Evolutionary conservation across 257 asterid genomes (phyloP).

Genomic region (Scutellaria baicalensis): DNA sequence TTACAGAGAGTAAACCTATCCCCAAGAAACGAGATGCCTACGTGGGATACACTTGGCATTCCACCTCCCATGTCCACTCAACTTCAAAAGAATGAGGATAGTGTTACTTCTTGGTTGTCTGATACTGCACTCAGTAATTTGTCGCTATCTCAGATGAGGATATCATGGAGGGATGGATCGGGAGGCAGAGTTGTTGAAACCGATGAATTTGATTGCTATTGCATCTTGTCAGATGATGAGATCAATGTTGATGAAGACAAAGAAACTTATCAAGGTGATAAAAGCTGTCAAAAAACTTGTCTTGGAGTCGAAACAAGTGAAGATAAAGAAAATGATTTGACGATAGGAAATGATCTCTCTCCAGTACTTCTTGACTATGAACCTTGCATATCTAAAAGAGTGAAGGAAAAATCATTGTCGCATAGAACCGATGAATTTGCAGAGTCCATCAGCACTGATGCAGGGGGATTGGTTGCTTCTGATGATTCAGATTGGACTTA

Average conservation of each 20-base stretch:
- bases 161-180: constrained; percentile 72
- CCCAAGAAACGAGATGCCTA: constrained; percentile 16
- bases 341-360: constrained; percentile 19
- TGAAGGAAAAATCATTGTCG: constrained; percentile 18
- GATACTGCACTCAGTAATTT: constrained; percentile 39
- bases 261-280: background rate
- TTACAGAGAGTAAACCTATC: constrained; percentile 26
- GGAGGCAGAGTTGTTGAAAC: constrained; percentile 20
- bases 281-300: constrained; percentile 6
- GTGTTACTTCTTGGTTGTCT: constrained; percentile 48
- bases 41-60: constrained; percentile 27
- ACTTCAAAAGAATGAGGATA: constrained; percentile 13
- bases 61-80: constrained; percentile 10
- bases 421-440: constrained; percentile 26
- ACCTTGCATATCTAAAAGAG: constrained; percentile 25
- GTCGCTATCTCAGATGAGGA: constrained; percentile 47
- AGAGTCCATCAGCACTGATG: constrained; percentile 72
- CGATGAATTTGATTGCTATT: constrained; percentile 63
- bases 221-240: constrained; percentile 72
- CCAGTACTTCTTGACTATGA: constrained; percentile 50
- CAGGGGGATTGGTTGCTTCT: constrained; percentile 60
- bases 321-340: constrained; percentile 12
- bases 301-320: background rate
- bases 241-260: background rate
- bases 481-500: constrained; percentile 68